A percentile compares a stretch with the other conserved stretches of the same genome.
phyloP scores from a whole-genome alignment of 1,284 basidiomycete species.

The Cutaneotrichosporon cutaneum region DNA sequence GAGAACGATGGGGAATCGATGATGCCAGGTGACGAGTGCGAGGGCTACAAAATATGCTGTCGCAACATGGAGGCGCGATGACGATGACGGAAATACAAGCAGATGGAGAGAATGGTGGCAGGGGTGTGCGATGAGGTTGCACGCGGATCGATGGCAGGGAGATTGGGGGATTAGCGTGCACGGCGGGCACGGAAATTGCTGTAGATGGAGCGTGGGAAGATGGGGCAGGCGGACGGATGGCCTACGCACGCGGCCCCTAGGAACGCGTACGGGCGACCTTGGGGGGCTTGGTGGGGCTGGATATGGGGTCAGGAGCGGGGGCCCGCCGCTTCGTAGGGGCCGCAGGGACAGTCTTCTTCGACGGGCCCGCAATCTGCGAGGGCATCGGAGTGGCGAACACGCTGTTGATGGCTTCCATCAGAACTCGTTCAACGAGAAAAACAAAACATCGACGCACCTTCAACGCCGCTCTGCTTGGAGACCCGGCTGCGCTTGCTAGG shows the following conservation, averaged over 20 bases:
- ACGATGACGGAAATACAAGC: not conserved
- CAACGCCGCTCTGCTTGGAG: not conserved
- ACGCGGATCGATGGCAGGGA: not conserved
- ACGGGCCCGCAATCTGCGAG: not conserved
- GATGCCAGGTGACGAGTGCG: slow-evolving; percentile 4
- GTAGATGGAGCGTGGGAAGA: not conserved
- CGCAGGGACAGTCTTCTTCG: not conserved
- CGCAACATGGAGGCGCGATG: not conserved
- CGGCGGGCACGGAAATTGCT: not conserved
- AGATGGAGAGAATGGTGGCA: not conserved
- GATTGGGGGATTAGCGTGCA: not conserved
- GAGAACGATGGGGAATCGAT: not conserved
- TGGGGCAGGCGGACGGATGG: not conserved
- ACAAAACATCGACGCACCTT: not conserved
- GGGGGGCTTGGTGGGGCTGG: not conserved
- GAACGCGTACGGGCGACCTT: not conserved
- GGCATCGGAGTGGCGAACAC: not conserved
- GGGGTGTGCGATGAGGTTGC: not conserved
- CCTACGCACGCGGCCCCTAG: not conserved
- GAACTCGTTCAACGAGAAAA: too few relatives aligned
- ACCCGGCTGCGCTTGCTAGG: not conserved
- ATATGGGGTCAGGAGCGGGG: not conserved
- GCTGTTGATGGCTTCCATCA: not conserved
- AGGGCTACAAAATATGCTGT: not conserved
- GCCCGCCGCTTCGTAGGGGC: not conserved